Percentiles rank a stretch among this genome's conserved stretches.
These are phyloP conservation scores for Cornus florida DNA, from an alignment of 148 eudicot genomes.

Conservation along the genomic window DNA sequence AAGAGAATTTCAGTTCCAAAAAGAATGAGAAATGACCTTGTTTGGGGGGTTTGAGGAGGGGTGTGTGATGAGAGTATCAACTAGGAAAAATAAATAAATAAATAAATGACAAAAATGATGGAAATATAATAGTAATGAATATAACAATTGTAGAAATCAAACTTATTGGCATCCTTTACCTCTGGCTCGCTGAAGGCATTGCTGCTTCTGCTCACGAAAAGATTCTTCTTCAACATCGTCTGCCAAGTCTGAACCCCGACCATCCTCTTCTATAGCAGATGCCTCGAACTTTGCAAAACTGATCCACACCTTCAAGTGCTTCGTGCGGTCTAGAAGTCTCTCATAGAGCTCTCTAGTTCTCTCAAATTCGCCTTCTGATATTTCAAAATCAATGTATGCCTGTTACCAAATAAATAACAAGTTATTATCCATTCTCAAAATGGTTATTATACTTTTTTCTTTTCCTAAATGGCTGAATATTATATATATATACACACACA, in stretches of 20 bases:
- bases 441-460: not conserved
- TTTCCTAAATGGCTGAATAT: too few species aligned
- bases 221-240: conserved; percentile 39
- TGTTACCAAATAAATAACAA: conserved; percentile 23
- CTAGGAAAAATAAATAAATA: too few species aligned
- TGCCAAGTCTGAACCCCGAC: conserved; percentile 33
- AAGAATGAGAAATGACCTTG: not conserved
- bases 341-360: conserved; percentile 88
- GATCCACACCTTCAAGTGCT: conserved; percentile 94
- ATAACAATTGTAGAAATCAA: not conserved
- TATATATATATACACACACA: too few species aligned
- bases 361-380: conserved; percentile 71
- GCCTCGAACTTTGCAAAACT: conserved; percentile 95
- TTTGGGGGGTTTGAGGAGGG: too few species aligned
- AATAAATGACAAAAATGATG: not conserved
- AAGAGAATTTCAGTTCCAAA: not conserved
- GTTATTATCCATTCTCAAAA: not conserved
- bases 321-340: conserved; percentile 87
- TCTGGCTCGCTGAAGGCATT: conserved; percentile 65
- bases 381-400: conserved; percentile 96
- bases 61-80: too few species aligned
- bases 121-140: not conserved
- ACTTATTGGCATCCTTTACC: conserved; percentile 39
- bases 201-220: conserved; percentile 37
- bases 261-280: conserved; percentile 51